Conservation (phyloP, 2,329 filamentous ascomycete genomes). For the Penicillium sp. region DNA sequence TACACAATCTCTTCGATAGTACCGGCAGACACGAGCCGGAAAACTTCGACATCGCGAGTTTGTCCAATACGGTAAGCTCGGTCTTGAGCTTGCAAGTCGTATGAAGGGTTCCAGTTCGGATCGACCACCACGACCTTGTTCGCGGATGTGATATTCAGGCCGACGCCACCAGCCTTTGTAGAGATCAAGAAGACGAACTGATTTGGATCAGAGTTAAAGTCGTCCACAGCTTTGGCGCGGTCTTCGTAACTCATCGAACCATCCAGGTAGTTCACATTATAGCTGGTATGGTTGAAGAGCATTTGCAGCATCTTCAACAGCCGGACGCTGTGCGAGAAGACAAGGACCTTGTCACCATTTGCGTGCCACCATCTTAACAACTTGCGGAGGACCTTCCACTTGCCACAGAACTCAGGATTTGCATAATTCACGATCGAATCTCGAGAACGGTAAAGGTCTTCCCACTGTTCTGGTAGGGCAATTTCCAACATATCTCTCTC, state of each 20-base stretch:
- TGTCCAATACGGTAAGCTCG: constrained; percentile 95
- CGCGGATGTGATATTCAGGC: constrained; percentile 92
- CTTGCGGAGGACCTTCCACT: constrained; percentile 89
- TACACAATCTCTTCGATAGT: constrained; percentile 98
- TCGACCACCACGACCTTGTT: constrained; percentile 98
- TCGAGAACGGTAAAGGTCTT: constrained; percentile 67
- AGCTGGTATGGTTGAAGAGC: constrained; percentile 82
- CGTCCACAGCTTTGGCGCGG: constrained; percentile 75
- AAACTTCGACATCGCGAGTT: constrained; percentile 88
- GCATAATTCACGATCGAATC: constrained; percentile 78
- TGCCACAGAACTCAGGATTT: constrained; percentile 89
- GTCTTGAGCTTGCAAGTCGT: constrained; percentile 94
- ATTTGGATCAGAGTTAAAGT: constrained; percentile 82
- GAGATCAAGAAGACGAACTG: constrained; percentile 97
- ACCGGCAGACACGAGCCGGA: constrained; percentile 82
- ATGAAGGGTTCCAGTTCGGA: constrained; percentile 95
- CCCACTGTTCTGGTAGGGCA: constrained; percentile 73
- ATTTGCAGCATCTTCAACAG: constrained; percentile 79
- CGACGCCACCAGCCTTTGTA: constrained; percentile 87
- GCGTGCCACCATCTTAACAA: constrained; percentile 85
- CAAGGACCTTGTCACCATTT: constrained; percentile 88
- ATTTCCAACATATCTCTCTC: constrained; percentile 71
- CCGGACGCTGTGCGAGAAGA: constrained; percentile 90
- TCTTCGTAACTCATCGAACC: constrained; percentile 81
- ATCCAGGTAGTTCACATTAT: constrained; percentile 88